Base-by-base conservation (phyloP, 495 filamentous ascomycete genomes). In the Aspergillus kassunensis region DNA sequence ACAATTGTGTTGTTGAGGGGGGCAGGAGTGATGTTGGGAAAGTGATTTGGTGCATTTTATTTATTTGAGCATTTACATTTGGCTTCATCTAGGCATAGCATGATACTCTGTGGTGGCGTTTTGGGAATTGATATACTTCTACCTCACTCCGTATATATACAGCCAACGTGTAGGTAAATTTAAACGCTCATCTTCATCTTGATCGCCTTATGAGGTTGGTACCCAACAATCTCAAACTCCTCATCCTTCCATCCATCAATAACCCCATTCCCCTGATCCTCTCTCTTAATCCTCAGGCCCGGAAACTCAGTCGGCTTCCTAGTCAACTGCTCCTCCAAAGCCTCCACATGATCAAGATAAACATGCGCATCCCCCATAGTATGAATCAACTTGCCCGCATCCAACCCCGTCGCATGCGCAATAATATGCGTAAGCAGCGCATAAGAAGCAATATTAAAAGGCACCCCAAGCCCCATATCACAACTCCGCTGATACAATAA, bases 111-210 rank as follows among this genome's bases (percentile, higher is more conserved):
- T 39, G 23, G 37, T 39, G 31, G 45, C 45, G 45, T 43, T 49
- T 20, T 24, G 21, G 45, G 33, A 49, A 34, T 35, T 18, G 13
- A 43, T 43, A 3, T 21, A 40, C 16, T 6, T 40, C 16, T 21
- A 21, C n/a, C n/a, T n/a, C n/a, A n/a, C n/a, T n/a, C n/a, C n/a
- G 7, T 30, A 12, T 16, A 44, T 44, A 16, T 44, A 44, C 42
- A 34, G 10, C 8, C 9, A 30, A 9, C 3, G 23, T 11, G 23
- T 19, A 13, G 9, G 7, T 40, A 40, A 10, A 40, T 40, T 21
- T 76, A 96, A 27, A 97, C 91, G 61, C 86, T 91, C 93, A 97
- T 97, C 71, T 97, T 96, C 93, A 97, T 97, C 34, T 87, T 77
- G 65, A 97, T 95, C 8, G 74, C 78, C 75, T 90, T 89, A 62